Evolutionary conservation across 108 stramenopile species (phyloP).

Genomic region (Cyclotella atomus): DNA sequence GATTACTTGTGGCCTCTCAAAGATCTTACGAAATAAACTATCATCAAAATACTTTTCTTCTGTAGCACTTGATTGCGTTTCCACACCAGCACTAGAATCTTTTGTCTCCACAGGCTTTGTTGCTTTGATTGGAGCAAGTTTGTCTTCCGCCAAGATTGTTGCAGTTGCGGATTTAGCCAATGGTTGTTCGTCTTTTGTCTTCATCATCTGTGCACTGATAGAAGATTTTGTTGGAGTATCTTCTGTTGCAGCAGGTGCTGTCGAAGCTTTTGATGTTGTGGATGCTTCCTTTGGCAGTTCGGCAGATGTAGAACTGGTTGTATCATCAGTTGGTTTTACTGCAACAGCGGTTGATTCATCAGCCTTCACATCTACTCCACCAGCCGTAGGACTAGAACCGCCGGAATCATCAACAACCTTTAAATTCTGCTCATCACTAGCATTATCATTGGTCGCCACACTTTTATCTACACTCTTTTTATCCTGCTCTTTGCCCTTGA

Average conservation of each 20-base stretch:
- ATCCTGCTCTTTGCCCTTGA: not conserved
- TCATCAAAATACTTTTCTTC: not conserved
- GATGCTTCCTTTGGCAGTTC: too few species aligned
- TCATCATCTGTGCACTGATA: too few species aligned
- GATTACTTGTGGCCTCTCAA: not conserved
- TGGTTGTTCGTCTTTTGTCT: not conserved
- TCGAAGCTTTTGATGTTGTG: not conserved
- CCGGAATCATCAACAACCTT: too few species aligned
- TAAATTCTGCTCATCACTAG: not conserved
- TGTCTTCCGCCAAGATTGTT: not conserved
- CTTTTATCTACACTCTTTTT: not conserved
- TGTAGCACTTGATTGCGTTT: not conserved
- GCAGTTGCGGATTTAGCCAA: not conserved
- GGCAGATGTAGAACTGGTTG: not conserved
- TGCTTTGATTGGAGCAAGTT: not conserved
- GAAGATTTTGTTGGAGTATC: not conserved
- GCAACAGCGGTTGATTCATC: not conserved
- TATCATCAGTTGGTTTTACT: not conserved
- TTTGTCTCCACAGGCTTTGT: not conserved
- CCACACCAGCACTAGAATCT: not conserved
- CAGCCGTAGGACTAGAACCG: not conserved
- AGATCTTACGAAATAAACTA: not conserved
- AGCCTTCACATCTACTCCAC: not conserved
- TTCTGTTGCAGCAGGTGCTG: not conserved
- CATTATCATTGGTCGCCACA: not conserved